Conservation (phyloP, 2,329 filamentous ascomycete species). For the Alternaria dauci region DNA sequence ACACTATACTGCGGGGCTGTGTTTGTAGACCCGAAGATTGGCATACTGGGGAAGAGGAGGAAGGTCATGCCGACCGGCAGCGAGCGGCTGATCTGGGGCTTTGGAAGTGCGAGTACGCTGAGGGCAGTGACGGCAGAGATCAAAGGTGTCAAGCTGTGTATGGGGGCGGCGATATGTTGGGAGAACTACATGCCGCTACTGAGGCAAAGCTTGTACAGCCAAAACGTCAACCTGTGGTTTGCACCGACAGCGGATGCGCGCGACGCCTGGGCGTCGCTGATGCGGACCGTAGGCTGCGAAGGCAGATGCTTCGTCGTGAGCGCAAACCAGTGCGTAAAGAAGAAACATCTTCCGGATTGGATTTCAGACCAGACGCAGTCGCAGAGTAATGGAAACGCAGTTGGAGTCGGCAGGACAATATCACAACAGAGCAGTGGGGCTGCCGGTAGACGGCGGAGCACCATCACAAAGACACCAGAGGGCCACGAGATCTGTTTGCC, state of each 20-base stretch:
- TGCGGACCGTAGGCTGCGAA: conserved; percentile 83
- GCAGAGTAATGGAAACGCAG: conserved; percentile 4
- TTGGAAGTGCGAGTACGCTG: conserved; percentile 80
- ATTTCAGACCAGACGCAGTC: conserved; percentile 49
- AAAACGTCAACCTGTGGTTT: conserved; percentile 91
- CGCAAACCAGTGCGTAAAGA: conserved; percentile 80
- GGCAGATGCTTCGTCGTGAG: conserved; percentile 86
- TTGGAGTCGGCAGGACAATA: conserved; percentile 8
- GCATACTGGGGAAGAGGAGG: conserved; percentile 81
- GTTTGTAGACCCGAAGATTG: conserved; percentile 78
- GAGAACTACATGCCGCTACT: conserved; percentile 96
- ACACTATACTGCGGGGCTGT: conserved; percentile 84
- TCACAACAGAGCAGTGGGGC: conserved; percentile 14
- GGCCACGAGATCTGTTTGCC: conserved; percentile 59
- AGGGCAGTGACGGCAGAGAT: conserved; percentile 81
- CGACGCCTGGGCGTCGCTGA: conserved; percentile 82
- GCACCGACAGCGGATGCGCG: conserved; percentile 88
- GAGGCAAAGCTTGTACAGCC: conserved; percentile 81
- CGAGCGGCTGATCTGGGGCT: conserved; percentile 88
- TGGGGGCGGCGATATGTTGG: conserved; percentile 93
- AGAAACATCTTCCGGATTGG: conserved; percentile 66
- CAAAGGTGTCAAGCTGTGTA: conserved; percentile 78
- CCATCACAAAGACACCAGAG: conserved; percentile 51
- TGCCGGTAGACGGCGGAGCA: conserved; percentile 49
- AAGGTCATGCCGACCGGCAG: conserved; percentile 93